Percentiles rank a stretch among this genome's conserved stretches.
Evolutionary conservation across 2,329 filamentous ascomycete genomes (phyloP).

Genomic region (Xylariaceae sp.): DNA sequence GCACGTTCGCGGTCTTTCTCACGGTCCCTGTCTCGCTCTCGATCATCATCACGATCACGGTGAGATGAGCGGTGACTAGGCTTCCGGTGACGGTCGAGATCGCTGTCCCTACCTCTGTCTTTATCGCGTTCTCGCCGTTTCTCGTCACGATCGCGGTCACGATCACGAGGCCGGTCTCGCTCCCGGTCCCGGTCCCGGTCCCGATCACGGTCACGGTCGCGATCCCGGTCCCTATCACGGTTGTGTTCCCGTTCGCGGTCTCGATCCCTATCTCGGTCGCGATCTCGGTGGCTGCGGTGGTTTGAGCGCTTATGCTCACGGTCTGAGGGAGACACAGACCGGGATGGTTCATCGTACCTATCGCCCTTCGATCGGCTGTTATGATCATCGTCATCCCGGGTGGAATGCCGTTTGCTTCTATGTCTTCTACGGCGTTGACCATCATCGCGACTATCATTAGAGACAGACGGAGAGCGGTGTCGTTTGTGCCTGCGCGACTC

Average conservation of each 20-base stretch:
- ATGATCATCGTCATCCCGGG: slow-evolving; percentile 44
- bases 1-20: slow-evolving; percentile 33
- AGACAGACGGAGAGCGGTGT: slow-evolving; percentile 48
- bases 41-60: slow-evolving; percentile 39
- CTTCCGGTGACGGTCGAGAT: slow-evolving; percentile 35
- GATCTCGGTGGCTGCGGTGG: slow-evolving; percentile 42
- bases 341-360: slow-evolving; percentile 50
- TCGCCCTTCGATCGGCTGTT: slow-evolving; percentile 37
- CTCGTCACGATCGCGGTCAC: slow-evolving; percentile 39
- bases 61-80: slow-evolving; percentile 38
- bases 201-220: slow-evolving; percentile 35
- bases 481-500: slow-evolving; percentile 47
- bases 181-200: slow-evolving; percentile 41
- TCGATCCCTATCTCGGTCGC: slow-evolving; percentile 36
- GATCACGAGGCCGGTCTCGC: slow-evolving; percentile 31
- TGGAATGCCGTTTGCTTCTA: slow-evolving; percentile 39
- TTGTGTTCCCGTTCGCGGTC: slow-evolving; percentile 38
- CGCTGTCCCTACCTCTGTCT: slow-evolving; percentile 35
- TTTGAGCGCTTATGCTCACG: slow-evolving; percentile 42
- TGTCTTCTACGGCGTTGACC: slow-evolving; percentile 50
- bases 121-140: slow-evolving; percentile 32
- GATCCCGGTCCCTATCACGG: slow-evolving; percentile 35
- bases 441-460: slow-evolving; percentile 43
- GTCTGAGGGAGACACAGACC: slow-evolving; percentile 57
- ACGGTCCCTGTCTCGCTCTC: slow-evolving; percentile 37